Evolutionary conservation across 106 monocot genomes (phyloP).

Genomic region (Triglochin maritima): DNA sequence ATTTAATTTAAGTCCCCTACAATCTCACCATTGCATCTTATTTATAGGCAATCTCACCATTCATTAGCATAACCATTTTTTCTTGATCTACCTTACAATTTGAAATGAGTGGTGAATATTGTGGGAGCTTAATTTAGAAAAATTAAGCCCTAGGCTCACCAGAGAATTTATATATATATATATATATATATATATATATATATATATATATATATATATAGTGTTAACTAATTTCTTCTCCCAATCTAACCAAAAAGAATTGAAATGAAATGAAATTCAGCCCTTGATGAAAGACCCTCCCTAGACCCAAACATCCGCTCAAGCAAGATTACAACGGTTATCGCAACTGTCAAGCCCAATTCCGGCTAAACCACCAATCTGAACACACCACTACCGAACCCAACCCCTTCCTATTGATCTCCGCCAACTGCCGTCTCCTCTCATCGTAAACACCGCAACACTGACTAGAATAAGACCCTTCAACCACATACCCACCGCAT

Average conservation of each 20-base stretch:
- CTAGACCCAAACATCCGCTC: slow-evolving; percentile 74
- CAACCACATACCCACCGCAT: slow-evolving; percentile 9
- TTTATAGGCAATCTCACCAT: no score
- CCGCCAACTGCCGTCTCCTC: slow-evolving; percentile 30
- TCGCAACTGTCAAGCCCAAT: slow-evolving; percentile 41
- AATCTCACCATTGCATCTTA: no score
- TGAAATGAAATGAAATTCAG: neutral
- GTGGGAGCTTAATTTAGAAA: no score
- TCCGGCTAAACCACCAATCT: slow-evolving; percentile 59
- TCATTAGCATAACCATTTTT: no score
- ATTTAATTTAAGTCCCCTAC: no score
- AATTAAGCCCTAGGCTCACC: no score
- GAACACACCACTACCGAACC: slow-evolving; percentile 69
- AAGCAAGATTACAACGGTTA: slow-evolving; percentile 78
- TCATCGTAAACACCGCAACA: slow-evolving; percentile 13
- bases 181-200: no score
- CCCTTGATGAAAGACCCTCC: neutral
- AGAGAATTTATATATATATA: no score
- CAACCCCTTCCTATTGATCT: slow-evolving; percentile 44
- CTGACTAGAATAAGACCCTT: slow-evolving; percentile 12
- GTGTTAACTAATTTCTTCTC: neutral
- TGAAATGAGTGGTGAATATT: no score
- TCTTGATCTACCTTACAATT: no score
- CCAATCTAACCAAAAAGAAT: neutral
- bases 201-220: no score